Percentiles rank a stretch among this genome's conserved stretches.
Conservation (phyloP, 2,329 filamentous ascomycete genomes). For the Exophiala sp. region DNA sequence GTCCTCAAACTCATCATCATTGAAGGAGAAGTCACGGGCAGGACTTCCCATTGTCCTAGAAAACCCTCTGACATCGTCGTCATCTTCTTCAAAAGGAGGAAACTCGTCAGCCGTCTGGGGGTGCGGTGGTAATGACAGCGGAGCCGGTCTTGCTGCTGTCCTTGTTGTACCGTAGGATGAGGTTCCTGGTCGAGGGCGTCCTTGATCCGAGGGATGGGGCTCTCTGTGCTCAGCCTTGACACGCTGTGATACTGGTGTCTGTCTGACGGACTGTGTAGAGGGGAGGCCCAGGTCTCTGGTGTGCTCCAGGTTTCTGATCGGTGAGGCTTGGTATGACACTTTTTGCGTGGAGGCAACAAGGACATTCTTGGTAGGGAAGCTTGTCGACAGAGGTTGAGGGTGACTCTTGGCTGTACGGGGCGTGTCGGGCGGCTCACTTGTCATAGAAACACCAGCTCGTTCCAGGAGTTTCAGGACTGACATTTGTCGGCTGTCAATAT, state of each 20-base stretch:
- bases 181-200: background rate
- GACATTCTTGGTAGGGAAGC: slow-evolving; percentile 14
- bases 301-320: background rate
- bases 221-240: background rate
- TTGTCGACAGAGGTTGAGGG: background rate
- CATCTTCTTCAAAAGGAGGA: slow-evolving; percentile 27
- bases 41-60: slow-evolving; percentile 44
- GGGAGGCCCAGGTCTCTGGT: slow-evolving; percentile 3
- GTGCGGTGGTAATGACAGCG: background rate
- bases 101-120: too few species aligned
- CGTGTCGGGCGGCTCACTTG: background rate
- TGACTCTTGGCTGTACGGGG: background rate
- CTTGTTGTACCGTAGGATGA: background rate
- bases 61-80: slow-evolving; percentile 20
- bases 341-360: slow-evolving; percentile 29
- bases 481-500: slow-evolving; percentile 19
- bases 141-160: background rate
- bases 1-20: slow-evolving; percentile 41
- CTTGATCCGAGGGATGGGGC: background rate
- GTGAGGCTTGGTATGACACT: background rate
- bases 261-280: slow-evolving; percentile 20
- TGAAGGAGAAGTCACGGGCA: slow-evolving; percentile 19
- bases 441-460: slow-evolving; percentile 18
- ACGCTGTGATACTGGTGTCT: slow-evolving; percentile 16
- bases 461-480: slow-evolving; percentile 14